Evolutionary conservation across 2,329 filamentous ascomycete species (phyloP).

Genomic region (Fusarium tuaranense): DNA sequence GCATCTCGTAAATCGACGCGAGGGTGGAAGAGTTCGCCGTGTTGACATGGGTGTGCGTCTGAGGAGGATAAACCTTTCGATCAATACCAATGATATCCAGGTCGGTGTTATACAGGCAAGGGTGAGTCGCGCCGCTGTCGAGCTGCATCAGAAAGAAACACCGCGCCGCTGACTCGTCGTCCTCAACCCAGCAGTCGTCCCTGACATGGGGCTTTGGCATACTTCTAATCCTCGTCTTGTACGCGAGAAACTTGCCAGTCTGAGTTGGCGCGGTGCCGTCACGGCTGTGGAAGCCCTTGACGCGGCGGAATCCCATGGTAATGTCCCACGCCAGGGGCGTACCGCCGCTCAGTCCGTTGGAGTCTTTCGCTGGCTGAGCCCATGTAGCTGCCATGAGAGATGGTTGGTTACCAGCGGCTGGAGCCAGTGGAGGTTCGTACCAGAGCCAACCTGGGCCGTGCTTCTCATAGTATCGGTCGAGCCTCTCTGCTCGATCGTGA

Average conservation of each 20-base stretch:
- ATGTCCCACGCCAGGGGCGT: conserved; percentile 29
- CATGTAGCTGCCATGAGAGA: conserved; percentile 42
- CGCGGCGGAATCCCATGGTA: conserved; percentile 44
- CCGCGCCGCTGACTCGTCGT: conserved; percentile 28
- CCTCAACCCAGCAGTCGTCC: conserved; percentile 16
- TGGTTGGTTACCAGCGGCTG: conserved; percentile 12
- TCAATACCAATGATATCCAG: conserved; percentile 37
- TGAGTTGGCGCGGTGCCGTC: not conserved
- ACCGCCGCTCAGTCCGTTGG: not conserved
- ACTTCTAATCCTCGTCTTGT: conserved; percentile 24
- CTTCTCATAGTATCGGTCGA: conserved; percentile 34
- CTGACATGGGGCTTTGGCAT: not conserved
- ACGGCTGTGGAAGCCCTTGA: conserved; percentile 39
- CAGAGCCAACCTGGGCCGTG: conserved; percentile 45
- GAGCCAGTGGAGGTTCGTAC: conserved; percentile 40
- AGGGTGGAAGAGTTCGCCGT: conserved; percentile 28
- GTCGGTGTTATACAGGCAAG: conserved; percentile 35
- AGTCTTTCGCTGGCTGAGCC: conserved; percentile 29
- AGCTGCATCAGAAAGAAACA: conserved; percentile 44
- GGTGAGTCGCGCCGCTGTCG: conserved; percentile 40
- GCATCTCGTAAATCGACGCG: conserved; percentile 39
- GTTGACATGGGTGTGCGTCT: conserved; percentile 27
- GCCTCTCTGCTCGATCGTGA: conserved; percentile 35
- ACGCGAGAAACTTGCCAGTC: conserved; percentile 29
- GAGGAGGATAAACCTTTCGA: conserved; percentile 31